A percentile compares a stretch with the other conserved stretches of the same genome.
These are phyloP conservation scores for Saccharomycopsis capsularis DNA, from an alignment of 805 yeast genomes.

Conservation along the genomic window DNA sequence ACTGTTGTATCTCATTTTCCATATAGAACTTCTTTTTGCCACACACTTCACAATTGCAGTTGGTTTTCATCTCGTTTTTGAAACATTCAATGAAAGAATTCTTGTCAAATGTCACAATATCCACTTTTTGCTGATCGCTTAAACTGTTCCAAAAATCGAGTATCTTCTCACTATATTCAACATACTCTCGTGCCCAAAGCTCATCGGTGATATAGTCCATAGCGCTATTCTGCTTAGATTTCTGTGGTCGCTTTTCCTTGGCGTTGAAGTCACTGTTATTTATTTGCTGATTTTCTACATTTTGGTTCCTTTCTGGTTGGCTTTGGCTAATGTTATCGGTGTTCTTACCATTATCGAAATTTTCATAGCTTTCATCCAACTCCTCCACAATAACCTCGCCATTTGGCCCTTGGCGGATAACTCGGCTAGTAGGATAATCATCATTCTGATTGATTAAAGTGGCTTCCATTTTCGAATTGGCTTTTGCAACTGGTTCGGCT, in stretches of 20 bases:
- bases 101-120: conserved; percentile 7
- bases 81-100: conserved; percentile 5
- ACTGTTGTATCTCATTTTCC: conserved; percentile 9
- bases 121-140: neutral
- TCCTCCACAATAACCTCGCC: conserved; percentile 21
- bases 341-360: neutral
- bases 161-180: neutral
- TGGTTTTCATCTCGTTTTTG: conserved; percentile 3
- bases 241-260: neutral
- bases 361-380: conserved; percentile 2
- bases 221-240: neutral
- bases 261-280: no score
- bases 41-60: conserved; percentile 12
- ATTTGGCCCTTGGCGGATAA: conserved; percentile 17
- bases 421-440: conserved; percentile 17
- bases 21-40: conserved; percentile 6
- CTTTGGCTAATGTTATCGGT: neutral
- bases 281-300: neutral
- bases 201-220: neutral
- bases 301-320: neutral
- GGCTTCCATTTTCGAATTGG: neutral
- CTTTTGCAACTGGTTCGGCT: no score
- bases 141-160: neutral
- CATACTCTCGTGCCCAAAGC: neutral
- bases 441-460: conserved; percentile 3